Evolutionary conservation across 345 rosid species (phyloP).

Genomic region (Eucalyptus paniculata): DNA sequence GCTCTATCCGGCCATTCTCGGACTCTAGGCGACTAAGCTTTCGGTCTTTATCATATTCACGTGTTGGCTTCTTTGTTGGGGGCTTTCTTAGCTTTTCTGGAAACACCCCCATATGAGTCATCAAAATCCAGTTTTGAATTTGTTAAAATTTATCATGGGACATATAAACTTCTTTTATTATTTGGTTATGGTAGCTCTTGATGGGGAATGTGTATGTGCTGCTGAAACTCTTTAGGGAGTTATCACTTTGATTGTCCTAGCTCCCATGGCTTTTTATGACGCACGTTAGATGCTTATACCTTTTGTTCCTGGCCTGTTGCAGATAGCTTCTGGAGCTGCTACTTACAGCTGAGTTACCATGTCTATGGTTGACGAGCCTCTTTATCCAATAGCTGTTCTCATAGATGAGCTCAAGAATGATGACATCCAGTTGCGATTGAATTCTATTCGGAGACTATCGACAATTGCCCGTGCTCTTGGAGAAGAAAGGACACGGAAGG

Average conservation of each 20-base stretch:
- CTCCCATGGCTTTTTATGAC: background rate
- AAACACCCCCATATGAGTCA: background rate
- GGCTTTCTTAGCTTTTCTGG: background rate
- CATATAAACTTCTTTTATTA: background rate
- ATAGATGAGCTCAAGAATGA: conserved; percentile 93
- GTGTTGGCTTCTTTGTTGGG: background rate
- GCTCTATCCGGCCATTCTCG: background rate
- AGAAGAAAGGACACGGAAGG: conserved; percentile 89
- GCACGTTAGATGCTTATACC: background rate
- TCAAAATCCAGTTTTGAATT: background rate
- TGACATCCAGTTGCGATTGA: conserved; percentile 86
- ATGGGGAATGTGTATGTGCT: background rate
- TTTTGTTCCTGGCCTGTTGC: background rate
- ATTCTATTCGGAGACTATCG: conserved; percentile 80
- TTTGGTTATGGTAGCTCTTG: background rate
- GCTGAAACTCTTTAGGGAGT: background rate
- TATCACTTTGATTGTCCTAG: background rate
- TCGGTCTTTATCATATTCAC: background rate
- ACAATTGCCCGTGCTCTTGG: conserved; percentile 97
- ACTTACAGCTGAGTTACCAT: conserved; percentile 9
- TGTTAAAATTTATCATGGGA: background rate
- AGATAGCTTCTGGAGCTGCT: background rate
- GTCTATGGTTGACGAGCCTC: conserved; percentile 80
- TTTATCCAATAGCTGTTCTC: conserved; percentile 82
- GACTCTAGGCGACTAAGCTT: background rate